A percentile compares a stretch with the other conserved stretches of the same genome.
phyloP scores from a whole-genome alignment of 768 basidiomycete species.

The Psilocybe sp. region DNA sequence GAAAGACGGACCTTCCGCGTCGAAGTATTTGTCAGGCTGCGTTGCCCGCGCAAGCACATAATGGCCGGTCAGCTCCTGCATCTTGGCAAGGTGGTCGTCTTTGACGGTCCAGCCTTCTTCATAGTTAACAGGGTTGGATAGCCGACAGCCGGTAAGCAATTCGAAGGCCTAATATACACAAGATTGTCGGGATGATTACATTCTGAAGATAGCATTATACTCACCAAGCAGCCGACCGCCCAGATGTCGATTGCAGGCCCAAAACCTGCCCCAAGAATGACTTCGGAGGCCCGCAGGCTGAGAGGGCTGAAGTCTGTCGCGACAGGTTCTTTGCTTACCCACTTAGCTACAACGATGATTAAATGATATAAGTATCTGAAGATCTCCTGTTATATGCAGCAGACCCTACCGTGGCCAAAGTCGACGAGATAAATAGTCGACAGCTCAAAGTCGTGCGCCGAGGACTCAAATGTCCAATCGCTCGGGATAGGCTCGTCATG shows the following conservation, averaged over 20 bases:
- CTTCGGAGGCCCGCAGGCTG: constrained; percentile 20
- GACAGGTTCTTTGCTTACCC: constrained; percentile 16
- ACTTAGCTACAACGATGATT: constrained; percentile 11
- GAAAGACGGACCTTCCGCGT: constrained; percentile 4
- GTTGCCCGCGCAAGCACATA: constrained; percentile 12
- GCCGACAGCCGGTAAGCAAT: constrained; percentile 18
- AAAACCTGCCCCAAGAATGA: constrained; percentile 16
- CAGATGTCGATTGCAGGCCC: constrained; percentile 21
- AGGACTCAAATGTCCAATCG: constrained; percentile 1
- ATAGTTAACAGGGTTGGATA: constrained; percentile 17
- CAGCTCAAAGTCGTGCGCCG: not conserved
- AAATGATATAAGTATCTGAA: not conserved
- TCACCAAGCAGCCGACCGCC: constrained; percentile 23
- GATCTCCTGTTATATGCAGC: not conserved
- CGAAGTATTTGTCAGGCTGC: constrained; percentile 2
- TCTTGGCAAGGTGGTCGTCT: constrained; percentile 27
- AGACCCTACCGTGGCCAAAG: constrained; percentile 16
- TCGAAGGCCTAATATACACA: constrained; percentile 19
- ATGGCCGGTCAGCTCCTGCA: constrained; percentile 26
- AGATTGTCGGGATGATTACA: too few species aligned
- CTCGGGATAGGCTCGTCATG: constrained; percentile 4
- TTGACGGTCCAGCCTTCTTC: constrained; percentile 13
- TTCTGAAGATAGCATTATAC: too few species aligned
- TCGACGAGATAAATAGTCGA: constrained; percentile 6
- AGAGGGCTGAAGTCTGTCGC: constrained; percentile 5